Conservation (phyloP, 129 eudicot species). For the Tagetes patula region DNA sequence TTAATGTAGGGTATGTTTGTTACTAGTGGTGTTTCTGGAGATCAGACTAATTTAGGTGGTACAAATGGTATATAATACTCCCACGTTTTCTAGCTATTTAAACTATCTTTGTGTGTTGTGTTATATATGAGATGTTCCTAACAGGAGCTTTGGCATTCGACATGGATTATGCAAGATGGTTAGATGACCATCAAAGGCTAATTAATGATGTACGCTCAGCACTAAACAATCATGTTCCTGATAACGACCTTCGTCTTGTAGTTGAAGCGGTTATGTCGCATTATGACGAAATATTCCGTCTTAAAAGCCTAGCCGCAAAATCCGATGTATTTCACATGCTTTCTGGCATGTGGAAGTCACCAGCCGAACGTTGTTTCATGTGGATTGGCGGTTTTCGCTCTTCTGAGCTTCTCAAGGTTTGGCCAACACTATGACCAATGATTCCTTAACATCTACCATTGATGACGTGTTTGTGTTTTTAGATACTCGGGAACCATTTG, state of each 20-base stretch:
- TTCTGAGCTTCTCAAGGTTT: conserved; percentile 94
- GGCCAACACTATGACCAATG: conserved; percentile 14
- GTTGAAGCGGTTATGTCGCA: conserved; percentile 89
- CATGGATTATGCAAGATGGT: conserved; percentile 81
- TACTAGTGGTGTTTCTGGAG: conserved; percentile 51
- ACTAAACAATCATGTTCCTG: conserved; percentile 55
- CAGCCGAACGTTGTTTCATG: conserved; percentile 97
- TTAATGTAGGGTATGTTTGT: conserved; percentile 50
- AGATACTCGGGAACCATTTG: conserved; percentile 81
- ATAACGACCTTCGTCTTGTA: conserved; percentile 64
- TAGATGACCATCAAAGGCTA: conserved; percentile 86
- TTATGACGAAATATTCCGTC: conserved; percentile 75
- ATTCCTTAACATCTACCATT: neutral
- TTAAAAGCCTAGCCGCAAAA: conserved; percentile 69
- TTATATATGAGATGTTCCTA: neutral
- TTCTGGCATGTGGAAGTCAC: conserved; percentile 99
- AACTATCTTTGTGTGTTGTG: neutral
- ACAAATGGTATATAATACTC: conserved; percentile 46
- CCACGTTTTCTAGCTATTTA: neutral
- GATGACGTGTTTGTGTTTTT: conserved; percentile 5
- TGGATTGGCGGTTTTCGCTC: conserved; percentile 99
- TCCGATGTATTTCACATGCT: conserved; percentile 92
- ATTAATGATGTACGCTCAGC: conserved; percentile 77
- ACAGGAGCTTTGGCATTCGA: conserved; percentile 89
- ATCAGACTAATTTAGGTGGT: conserved; percentile 43